These are phyloP conservation scores for Penicillium freii DNA, from an alignment of 2,329 filamentous ascomycete genomes.

Conservation along the genomic window DNA sequence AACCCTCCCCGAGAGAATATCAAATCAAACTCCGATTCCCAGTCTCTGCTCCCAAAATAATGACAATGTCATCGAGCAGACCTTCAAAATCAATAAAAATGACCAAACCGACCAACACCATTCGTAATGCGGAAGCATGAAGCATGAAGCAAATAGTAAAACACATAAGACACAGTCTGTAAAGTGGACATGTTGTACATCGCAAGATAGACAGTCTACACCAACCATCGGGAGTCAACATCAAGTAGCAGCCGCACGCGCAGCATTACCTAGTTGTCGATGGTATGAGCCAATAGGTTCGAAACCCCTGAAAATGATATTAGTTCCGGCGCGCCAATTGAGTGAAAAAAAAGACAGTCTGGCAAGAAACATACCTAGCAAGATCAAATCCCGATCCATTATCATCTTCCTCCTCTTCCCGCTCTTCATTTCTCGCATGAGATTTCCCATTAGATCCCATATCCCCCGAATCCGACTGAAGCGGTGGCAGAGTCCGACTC, in stretches of 20 bases:
- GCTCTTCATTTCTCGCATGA: constrained; percentile 32
- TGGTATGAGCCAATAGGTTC: constrained; percentile 50
- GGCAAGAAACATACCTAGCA: constrained; percentile 39
- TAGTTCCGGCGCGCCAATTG: background rate
- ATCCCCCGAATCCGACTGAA: constrained; percentile 34
- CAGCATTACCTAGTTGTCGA: constrained; percentile 42
- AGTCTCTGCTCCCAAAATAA: constrained; percentile 2
- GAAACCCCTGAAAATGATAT: constrained; percentile 40
- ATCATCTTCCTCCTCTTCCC: constrained; percentile 42
- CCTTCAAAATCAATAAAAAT: constrained; percentile 4
- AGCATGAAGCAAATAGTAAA: constrained; percentile 1
- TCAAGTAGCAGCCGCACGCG: constrained; percentile 36
- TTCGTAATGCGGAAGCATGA: constrained; percentile 19
- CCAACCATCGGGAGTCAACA: background rate
- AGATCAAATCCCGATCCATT: constrained; percentile 48
- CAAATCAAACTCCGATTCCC: constrained; percentile 11
- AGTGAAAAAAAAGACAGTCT: background rate
- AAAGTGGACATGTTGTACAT: constrained; percentile 19
- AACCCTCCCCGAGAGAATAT: background rate
- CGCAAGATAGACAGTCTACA: background rate
- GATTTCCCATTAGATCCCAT: constrained; percentile 15
- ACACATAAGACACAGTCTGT: constrained; percentile 9
- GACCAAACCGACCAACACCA: constrained; percentile 17
- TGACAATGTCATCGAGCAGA: constrained; percentile 6
- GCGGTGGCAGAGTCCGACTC: constrained; percentile 32